These are phyloP conservation scores for Neofusicoccum cordaticola DNA, from an alignment of 2,329 filamentous ascomycete genomes.

Conservation along the genomic window DNA sequence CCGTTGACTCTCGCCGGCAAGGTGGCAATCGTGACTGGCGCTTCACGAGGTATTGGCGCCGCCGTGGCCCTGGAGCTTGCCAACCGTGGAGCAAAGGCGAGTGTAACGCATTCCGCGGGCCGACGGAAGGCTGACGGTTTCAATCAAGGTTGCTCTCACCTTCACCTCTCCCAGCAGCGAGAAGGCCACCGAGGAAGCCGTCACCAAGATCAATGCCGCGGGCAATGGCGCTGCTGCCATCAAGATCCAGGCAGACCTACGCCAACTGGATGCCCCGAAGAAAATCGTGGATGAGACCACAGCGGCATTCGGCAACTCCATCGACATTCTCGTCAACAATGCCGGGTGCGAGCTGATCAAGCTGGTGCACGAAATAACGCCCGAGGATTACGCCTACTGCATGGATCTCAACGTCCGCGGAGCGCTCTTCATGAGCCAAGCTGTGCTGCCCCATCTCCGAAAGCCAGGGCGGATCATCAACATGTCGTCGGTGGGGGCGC, in stretches of 20 bases:
- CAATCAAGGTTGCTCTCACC: slow-evolving; percentile 40
- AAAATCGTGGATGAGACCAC: slow-evolving; percentile 38
- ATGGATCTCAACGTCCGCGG: slow-evolving; percentile 59
- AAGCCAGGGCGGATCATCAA: slow-evolving; percentile 56
- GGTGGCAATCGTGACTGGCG: slow-evolving; percentile 50
- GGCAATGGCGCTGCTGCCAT: slow-evolving; percentile 37
- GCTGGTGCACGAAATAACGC: slow-evolving; percentile 38
- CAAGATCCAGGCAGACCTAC: slow-evolving; percentile 41
- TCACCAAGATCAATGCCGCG: slow-evolving; percentile 33
- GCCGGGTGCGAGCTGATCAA: slow-evolving; percentile 33
- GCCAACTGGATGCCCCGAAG: slow-evolving; percentile 30
- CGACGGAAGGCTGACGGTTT: neutral
- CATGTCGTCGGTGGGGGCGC: slow-evolving; percentile 54
- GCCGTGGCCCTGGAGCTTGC: slow-evolving; percentile 50
- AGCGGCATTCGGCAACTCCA: slow-evolving; percentile 37
- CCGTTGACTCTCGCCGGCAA: slow-evolving; percentile 28
- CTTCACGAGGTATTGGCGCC: slow-evolving; percentile 50
- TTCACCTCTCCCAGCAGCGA: slow-evolving; percentile 43
- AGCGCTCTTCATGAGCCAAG: slow-evolving; percentile 53
- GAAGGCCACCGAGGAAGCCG: slow-evolving; percentile 31
- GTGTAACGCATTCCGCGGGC: neutral
- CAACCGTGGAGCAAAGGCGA: slow-evolving; percentile 44
- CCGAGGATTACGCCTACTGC: slow-evolving; percentile 53
- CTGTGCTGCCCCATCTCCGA: slow-evolving; percentile 52
- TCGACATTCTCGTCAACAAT: slow-evolving; percentile 47